Percentiles rank a stretch among this genome's conserved stretches.
phyloP scores from a whole-genome alignment of 495 filamentous ascomycete genomes.

The Hypoxylon perforatum region DNA sequence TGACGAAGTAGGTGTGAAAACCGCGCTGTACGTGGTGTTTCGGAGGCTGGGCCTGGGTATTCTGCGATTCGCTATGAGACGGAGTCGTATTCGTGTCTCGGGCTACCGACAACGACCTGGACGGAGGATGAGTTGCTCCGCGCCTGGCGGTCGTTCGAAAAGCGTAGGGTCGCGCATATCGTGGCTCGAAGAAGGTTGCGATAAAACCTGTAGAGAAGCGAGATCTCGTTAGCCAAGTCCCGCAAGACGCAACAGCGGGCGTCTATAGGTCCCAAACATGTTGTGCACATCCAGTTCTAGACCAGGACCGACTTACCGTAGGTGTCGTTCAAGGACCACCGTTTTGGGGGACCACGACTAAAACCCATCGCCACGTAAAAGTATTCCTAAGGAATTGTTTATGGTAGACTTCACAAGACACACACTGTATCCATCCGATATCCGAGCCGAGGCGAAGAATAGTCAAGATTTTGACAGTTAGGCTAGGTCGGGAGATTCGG shows the following conservation, averaged over 20 bases:
- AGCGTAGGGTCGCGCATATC: slow-evolving; percentile 25
- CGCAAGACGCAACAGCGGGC: too few relatives aligned
- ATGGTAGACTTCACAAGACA: slow-evolving; percentile 6
- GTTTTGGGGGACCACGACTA: slow-evolving; percentile 33
- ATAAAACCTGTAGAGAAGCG: slow-evolving; percentile 52
- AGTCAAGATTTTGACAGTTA: background rate
- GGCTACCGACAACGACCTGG: slow-evolving; percentile 13
- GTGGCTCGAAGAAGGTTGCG: slow-evolving; percentile 58
- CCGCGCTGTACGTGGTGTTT: slow-evolving; percentile 56
- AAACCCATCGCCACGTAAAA: slow-evolving; percentile 28
- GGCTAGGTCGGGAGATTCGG: background rate
- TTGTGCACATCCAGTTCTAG: background rate
- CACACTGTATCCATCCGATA: slow-evolving; percentile 20
- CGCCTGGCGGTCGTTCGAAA: slow-evolving; percentile 32
- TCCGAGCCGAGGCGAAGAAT: background rate
- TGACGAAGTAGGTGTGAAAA: slow-evolving; percentile 98
- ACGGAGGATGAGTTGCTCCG: slow-evolving; percentile 18
- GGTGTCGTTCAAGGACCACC: slow-evolving; percentile 47
- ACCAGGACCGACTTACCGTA: slow-evolving; percentile 39
- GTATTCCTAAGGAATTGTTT: background rate
- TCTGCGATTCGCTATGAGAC: slow-evolving; percentile 23
- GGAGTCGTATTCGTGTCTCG: slow-evolving; percentile 18
- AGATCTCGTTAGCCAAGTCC: slow-evolving; percentile 14
- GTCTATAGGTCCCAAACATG: background rate
- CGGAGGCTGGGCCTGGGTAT: slow-evolving; percentile 17